Base-by-base conservation (phyloP, 2,329 filamentous ascomycete genomes). In the Furcasterigmium sp. region DNA sequence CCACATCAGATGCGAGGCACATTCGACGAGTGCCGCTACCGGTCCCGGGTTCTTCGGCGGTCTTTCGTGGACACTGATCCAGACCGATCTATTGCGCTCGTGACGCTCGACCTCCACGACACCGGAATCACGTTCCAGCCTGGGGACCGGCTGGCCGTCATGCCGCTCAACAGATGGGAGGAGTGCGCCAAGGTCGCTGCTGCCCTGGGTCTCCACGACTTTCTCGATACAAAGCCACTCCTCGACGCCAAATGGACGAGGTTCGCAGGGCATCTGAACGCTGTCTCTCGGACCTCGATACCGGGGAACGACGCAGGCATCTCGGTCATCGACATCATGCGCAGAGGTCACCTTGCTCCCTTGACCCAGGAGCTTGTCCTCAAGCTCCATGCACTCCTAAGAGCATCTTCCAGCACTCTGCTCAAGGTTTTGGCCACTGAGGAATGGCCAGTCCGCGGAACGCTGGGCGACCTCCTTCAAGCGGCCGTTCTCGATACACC, bases 101-200 rank as follows among this genome's bases (percentile, higher is more conserved):
- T 77, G 3, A 75, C 69, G 0, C 58, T 77, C 10, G 74, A 77
- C 48, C 67, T 78, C 2, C 65, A 70, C 15, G 65, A 77, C 38
- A 75, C 73, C 0, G 73, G 73, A 1, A 71, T 77, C 36, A 76
- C 73, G 0, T 78, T 75, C 43, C 63, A 69, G 39, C 73, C 74
- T 0, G 75, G 75, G 0, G 74, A 78, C 41, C 64, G 73, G 5
- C 62, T 78, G 6, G 73, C 73, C 0, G 60, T 78, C 3, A 77
- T 78, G 73, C 73, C 73, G 0, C 63, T 77, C 14, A 78, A 77
- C 44, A 67, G 62, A 43, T 77, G 72, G 74, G 66, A 69, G 8
- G 74, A 78, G 51, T 75, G 71, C 40, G 73, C 73, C 15, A 77
- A 77, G 48, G 69, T 78, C 9, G 72, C 70, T 3, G 67, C 72